A percentile compares a stretch with the other conserved stretches of the same genome.
These are phyloP conservation scores for Mortierella sp. DNA, from an alignment of 371 early-diverging fungal species.

Conservation along the genomic window DNA sequence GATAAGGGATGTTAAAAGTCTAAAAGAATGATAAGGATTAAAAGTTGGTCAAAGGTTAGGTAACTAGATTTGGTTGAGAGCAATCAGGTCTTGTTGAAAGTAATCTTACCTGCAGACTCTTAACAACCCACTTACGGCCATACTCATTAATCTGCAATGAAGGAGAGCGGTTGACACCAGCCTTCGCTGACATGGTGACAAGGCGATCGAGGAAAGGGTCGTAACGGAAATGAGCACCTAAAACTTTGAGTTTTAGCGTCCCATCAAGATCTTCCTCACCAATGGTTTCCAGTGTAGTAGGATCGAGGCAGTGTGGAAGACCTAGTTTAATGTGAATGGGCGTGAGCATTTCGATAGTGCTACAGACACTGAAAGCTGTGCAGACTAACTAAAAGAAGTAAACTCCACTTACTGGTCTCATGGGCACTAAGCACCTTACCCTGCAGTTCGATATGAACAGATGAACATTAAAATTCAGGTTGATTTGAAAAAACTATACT, in stretches of 20 bases:
- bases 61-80: not conserved
- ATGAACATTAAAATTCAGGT: not conserved
- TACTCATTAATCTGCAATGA: constrained; percentile 53
- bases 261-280: constrained; percentile 42
- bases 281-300: constrained; percentile 49
- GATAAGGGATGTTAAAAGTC: constrained; percentile 47
- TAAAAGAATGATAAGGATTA: not conserved
- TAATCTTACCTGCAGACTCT: constrained; percentile 38
- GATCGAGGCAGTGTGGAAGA: constrained; percentile 51
- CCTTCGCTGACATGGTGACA: constrained; percentile 53
- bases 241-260: constrained; percentile 35
- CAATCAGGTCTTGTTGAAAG: not conserved
- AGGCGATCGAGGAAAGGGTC: constrained; percentile 48
- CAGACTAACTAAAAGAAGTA: not conserved
- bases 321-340: constrained; percentile 2
- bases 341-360: not conserved
- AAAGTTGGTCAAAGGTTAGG: not conserved
- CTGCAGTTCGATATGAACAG: too few relatives aligned
- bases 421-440: constrained; percentile 51
- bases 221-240: constrained; percentile 53
- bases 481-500: too few relatives aligned
- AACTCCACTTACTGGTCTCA: constrained; percentile 30
- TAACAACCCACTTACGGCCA: constrained; percentile 47
- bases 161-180: constrained; percentile 41
- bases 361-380: too few relatives aligned